phyloP scores from a whole-genome alignment of 2,329 filamentous ascomycete genomes.

The Ophiostoma angusticollis region DNA sequence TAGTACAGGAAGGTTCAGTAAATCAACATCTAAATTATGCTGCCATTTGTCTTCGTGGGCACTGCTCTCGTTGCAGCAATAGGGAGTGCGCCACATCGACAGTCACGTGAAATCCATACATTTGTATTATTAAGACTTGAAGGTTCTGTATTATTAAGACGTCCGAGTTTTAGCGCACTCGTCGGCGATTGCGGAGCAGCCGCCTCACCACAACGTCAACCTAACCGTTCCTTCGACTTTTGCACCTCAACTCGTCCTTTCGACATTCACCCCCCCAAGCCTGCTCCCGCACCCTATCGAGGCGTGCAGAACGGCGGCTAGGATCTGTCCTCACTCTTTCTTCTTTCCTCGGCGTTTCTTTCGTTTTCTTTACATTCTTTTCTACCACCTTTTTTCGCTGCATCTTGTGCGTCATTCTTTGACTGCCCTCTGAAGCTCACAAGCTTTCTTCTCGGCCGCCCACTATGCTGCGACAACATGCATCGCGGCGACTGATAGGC shows the following conservation, averaged over 20 bases:
- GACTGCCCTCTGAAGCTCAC: background rate
- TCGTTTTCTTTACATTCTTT: background rate
- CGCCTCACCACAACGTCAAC: conserved; percentile 4
- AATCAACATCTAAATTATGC: too few relatives aligned
- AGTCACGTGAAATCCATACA: conserved; percentile 3
- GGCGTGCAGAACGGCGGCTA: conserved; percentile 2
- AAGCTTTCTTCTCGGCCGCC: conserved; percentile 1
- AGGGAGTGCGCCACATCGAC: too few relatives aligned
- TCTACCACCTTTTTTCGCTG: background rate
- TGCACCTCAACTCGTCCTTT: conserved; percentile 4
- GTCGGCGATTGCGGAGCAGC: conserved; percentile 13
- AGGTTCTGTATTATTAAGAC: too few relatives aligned
- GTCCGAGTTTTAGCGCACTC: background rate
- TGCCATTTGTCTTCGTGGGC: too few relatives aligned
- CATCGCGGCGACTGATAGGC: conserved; percentile 11
- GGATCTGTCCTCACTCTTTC: background rate
- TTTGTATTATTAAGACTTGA: conserved; percentile 14
- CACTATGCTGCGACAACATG: conserved; percentile 14
- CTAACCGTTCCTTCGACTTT: conserved; percentile 7
- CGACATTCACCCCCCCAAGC: background rate
- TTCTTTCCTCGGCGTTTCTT: too few relatives aligned
- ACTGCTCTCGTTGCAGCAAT: too few relatives aligned
- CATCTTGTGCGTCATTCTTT: background rate
- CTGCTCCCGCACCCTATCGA: background rate
- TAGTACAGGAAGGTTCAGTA: too few relatives aligned